phyloP scores from a whole-genome alignment of 2,329 filamentous ascomycete genomes.

The Colletotrichum godetiae region DNA sequence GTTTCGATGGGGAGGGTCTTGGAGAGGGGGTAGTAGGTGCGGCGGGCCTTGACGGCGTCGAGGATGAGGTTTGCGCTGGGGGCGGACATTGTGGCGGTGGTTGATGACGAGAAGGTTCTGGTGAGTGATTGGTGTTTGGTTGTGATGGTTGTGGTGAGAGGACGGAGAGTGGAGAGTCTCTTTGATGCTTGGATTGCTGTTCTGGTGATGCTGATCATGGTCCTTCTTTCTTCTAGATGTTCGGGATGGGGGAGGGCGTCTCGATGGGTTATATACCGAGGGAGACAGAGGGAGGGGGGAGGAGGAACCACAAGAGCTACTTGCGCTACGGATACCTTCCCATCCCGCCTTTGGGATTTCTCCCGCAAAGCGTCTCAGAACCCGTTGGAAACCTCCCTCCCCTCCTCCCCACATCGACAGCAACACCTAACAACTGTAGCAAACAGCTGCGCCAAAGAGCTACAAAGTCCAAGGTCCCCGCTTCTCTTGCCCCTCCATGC shows the following conservation, averaged over 20 bases:
- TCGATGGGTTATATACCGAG: constrained; percentile 23
- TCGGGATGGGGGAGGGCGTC: neutral
- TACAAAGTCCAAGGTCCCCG: neutral
- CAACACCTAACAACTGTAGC: constrained; percentile 17
- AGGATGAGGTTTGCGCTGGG: constrained; percentile 65
- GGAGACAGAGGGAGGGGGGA: neutral
- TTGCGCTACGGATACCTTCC: neutral
- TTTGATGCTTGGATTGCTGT: constrained; percentile 17
- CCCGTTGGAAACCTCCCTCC: constrained; percentile 8
- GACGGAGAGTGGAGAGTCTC: constrained; percentile 18
- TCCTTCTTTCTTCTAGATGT: too few species aligned
- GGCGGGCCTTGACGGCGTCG: constrained; percentile 74
- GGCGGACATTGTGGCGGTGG: constrained; percentile 36
- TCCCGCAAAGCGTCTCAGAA: constrained; percentile 22
- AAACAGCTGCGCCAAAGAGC: neutral
- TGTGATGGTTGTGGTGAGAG: neutral
- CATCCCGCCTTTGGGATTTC: constrained; percentile 11
- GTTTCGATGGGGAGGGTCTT: constrained; percentile 70
- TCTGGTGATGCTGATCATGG: constrained; percentile 21
- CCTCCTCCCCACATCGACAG: constrained; percentile 7
- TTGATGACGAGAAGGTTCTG: constrained; percentile 14
- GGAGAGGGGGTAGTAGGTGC: constrained; percentile 75
- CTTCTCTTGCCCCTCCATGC: constrained; percentile 1
- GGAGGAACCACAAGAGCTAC: neutral
- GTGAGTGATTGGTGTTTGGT: neutral